Evolutionary conservation across 2,329 filamentous ascomycete genomes (phyloP).

Genomic region (Pseudogymnoascus sp.): DNA sequence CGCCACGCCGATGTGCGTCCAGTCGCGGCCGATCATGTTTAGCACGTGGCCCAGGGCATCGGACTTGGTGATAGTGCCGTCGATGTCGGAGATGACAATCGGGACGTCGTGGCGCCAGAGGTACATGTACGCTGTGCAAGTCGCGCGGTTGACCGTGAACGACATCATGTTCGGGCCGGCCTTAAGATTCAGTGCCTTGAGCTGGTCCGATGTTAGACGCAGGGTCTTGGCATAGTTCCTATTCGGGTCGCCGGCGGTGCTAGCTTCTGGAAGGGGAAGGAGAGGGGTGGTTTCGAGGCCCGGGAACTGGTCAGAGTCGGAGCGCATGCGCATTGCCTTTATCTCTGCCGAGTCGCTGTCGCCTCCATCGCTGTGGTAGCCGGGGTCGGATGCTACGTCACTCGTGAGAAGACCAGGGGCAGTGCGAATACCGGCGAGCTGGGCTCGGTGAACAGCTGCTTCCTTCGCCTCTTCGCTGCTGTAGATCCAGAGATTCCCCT

Average conservation of each 20-base stretch:
- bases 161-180: conserved; percentile 87
- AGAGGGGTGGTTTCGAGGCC: conserved; percentile 54
- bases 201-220: conserved; percentile 86
- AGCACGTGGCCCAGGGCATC: conserved; percentile 89
- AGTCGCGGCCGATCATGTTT: conserved; percentile 94
- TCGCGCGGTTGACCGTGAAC: conserved; percentile 92
- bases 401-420: conserved; percentile 16
- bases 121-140: conserved; percentile 87
- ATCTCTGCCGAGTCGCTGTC: conserved; percentile 48
- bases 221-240: conserved; percentile 95
- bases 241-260: conserved; percentile 58
- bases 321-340: conserved; percentile 46
- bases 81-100: conserved; percentile 96
- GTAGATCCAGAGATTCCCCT: conserved; percentile 99
- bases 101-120: conserved; percentile 87
- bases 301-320: conserved; percentile 59
- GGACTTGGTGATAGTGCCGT: conserved; percentile 97
- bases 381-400: conserved; percentile 84
- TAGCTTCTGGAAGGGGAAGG: conserved; percentile 44
- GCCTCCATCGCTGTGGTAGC: conserved; percentile 84
- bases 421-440: conserved; percentile 43
- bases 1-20: conserved; percentile 93
- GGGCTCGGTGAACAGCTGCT: conserved; percentile 62
- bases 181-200: conserved; percentile 76
- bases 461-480: conserved; percentile 95